These are phyloP conservation scores for Fusarium azukiicola DNA, from an alignment of 2,329 filamentous ascomycete genomes.

Conservation along the genomic window DNA sequence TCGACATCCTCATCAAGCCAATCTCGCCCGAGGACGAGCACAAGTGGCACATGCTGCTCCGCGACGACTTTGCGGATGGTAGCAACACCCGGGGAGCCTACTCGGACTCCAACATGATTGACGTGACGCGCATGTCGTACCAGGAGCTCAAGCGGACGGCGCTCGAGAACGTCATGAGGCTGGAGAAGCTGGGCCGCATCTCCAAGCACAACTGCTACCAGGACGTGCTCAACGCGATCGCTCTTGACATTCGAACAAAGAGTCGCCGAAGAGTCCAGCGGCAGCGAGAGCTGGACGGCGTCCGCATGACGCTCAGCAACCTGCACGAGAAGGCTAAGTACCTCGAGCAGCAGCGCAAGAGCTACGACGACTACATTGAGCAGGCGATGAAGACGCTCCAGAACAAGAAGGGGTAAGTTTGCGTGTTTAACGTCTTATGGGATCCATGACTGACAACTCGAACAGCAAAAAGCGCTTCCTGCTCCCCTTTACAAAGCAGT, in stretches of 20 bases:
- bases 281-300: conserved; percentile 93
- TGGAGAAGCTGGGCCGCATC: conserved; percentile 94
- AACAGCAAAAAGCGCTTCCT: conserved; percentile 93
- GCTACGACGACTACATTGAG: conserved; percentile 99
- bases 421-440: not conserved
- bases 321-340: conserved; percentile 94
- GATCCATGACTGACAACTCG: conserved; percentile 41
- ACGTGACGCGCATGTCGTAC: conserved; percentile 94
- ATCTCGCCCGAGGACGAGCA: conserved; percentile 93
- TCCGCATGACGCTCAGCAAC: conserved; percentile 86
- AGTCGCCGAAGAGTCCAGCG: conserved; percentile 95
- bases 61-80: conserved; percentile 87
- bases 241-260: conserved; percentile 97
- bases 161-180: conserved; percentile 94
- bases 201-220: conserved; percentile 96
- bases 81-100: conserved; percentile 90
- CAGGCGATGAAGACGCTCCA: conserved; percentile 98
- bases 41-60: conserved; percentile 90
- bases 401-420: conserved; percentile 91
- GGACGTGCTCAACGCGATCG: conserved; percentile 98
- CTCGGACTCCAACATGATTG: conserved; percentile 92
- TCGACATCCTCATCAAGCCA: conserved; percentile 96
- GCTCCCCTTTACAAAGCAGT: conserved; percentile 98
- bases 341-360: conserved; percentile 96
- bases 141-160: conserved; percentile 95